Evolutionary conservation across 2,329 filamentous ascomycete species (phyloP), one percentile per base, ranked within the genome.

Genomic region (Ceratocystiopsis sp.): DNA sequence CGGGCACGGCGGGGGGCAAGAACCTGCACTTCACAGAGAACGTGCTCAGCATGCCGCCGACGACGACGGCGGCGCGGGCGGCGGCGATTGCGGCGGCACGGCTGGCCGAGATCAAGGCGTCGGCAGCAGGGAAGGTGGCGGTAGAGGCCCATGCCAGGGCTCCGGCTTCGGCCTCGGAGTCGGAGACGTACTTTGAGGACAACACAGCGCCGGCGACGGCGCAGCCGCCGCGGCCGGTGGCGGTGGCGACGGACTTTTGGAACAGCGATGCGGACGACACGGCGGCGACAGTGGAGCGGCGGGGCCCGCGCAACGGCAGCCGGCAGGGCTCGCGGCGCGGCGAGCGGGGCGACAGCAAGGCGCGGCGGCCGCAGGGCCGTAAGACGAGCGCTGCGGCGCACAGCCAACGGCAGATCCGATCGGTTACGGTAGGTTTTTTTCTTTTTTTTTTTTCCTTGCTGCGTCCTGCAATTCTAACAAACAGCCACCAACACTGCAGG

Each of bases 1-100:
- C 80, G 5, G 80, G 79, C 14, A 85, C 80, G 1, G 74, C 75
- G 33, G 78, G 79, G 0, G 87, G 87, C 35, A 94, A 93, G 63
- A 96, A 96, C 54, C 63, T 93, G 32, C 87, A 95, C 58, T 80
- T 86, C 51, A 80, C 82, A 0, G 91, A 96, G 58, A 96, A 93
- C 50, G 89, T 96, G 2, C 69, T 96, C 14, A 84, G 86, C 45
- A 59, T 71, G 18, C 68, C 70, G 16, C 48, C 65, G 12, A 50
- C 57, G 12, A 50, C 57, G 19, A 21, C 19, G 19, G 19, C 19
- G 19, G 19, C 19, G 19, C 19, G 4, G 19, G 19, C 19, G 19
- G 19, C 19, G 19, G 48, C 54, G 3, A 12, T 42, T 15, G 51
- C 59, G 8, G 66, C 65, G 46, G 25, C 51, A 8, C 38, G 46